Evolutionary conservation across 371 early-diverging fungal species (phyloP).

Genomic region (Lichtheimia hyalospora): DNA sequence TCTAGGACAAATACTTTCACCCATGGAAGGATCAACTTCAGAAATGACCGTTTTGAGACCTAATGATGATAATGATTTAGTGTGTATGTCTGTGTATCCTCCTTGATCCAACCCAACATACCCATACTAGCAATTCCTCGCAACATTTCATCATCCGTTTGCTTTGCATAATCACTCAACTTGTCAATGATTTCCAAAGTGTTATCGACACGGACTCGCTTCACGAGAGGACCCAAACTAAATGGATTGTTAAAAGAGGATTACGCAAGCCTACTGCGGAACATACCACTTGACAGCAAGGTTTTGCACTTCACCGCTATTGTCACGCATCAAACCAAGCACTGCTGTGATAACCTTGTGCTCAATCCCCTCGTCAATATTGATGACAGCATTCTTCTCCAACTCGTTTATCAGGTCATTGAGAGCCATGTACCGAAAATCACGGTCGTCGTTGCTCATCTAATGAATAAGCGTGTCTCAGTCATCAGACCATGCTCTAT

Average conservation of each 20-base stretch:
- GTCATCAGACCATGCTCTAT: not conserved
- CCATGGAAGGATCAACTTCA: constrained; percentile 53
- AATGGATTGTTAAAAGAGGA: not conserved
- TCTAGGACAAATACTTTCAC: constrained; percentile 55
- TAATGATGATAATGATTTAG: constrained; percentile 8
- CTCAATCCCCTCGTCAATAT: constrained; percentile 68
- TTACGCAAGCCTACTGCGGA: not conserved
- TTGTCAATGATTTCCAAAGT: constrained; percentile 69
- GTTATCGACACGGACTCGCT: constrained; percentile 67
- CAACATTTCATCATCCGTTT: constrained; percentile 57
- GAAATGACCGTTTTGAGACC: constrained; percentile 79
- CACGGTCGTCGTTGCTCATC: constrained; percentile 81
- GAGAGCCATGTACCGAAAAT: constrained; percentile 93
- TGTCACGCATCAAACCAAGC: constrained; percentile 76
- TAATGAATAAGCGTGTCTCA: constrained; percentile 22
- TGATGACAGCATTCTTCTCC: constrained; percentile 50
- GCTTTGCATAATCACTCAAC: constrained; percentile 58
- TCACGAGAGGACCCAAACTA: constrained; percentile 79
- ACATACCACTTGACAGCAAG: constrained; percentile 84
- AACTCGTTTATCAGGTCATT: constrained; percentile 84
- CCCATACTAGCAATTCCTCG: constrained; percentile 85
- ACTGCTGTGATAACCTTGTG: constrained; percentile 69
- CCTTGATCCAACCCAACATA: constrained; percentile 14
- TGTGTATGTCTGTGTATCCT: not conserved
- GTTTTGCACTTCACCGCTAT: constrained; percentile 92